Evolutionary conservation across 306 rosid species (phyloP).

Genomic region (Medicago arabica): DNA sequence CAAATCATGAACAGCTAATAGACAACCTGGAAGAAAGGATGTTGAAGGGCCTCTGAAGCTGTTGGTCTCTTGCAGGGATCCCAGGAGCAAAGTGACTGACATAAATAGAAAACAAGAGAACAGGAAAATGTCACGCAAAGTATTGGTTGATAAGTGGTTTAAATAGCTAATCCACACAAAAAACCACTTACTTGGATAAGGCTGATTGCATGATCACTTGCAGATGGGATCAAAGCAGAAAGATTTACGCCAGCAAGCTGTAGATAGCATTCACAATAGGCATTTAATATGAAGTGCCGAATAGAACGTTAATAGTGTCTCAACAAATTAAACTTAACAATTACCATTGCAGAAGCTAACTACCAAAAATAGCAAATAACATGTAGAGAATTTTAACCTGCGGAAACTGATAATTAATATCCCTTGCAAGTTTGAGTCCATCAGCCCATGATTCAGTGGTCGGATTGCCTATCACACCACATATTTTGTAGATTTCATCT

Average conservation of each 20-base stretch:
- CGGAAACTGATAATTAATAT: constrained; percentile 88
- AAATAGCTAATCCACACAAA: not conserved
- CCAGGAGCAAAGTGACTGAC: constrained; percentile 94
- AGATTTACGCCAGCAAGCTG: constrained; percentile 84
- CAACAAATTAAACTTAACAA: not conserved
- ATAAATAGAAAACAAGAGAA: constrained; percentile 15
- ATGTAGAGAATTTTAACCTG: constrained; percentile 59
- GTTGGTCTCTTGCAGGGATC: constrained; percentile 96
- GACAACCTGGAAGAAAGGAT: constrained; percentile 93
- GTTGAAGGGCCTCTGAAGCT: constrained; percentile 91
- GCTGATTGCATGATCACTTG: constrained; percentile 73
- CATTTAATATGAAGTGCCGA: not conserved
- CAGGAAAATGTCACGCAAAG: not conserved
- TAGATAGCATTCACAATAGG: constrained; percentile 36
- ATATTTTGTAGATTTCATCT: constrained; percentile 92
- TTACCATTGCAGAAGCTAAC: not conserved
- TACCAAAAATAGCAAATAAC: constrained; percentile 19
- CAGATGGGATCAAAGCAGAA: constrained; percentile 73
- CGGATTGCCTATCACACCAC: constrained; percentile 91
- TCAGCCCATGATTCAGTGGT: constrained; percentile 80
- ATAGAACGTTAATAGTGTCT: not conserved
- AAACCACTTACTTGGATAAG: constrained; percentile 73
- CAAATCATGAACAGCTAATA: constrained; percentile 1
- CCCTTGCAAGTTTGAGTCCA: constrained; percentile 87
- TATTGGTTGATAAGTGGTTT: constrained; percentile 4